Percentiles rank a stretch among this genome's conserved stretches.
These are phyloP conservation scores for Hansenula lynferdii DNA, from an alignment of 1,139 yeast species.

Conservation along the genomic window DNA sequence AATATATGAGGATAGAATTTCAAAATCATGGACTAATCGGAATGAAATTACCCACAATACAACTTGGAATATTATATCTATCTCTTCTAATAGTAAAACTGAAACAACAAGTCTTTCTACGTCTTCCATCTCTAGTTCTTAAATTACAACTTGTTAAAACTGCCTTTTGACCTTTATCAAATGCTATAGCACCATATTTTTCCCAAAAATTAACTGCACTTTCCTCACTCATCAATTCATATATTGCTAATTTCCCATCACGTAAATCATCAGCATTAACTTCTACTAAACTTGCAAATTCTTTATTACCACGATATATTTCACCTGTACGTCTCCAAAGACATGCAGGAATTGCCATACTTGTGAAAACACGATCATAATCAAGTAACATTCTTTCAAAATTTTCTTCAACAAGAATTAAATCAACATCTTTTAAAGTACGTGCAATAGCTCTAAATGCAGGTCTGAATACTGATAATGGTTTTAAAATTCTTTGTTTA, in stretches of 20 bases:
- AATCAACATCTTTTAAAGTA: conserved; percentile 85
- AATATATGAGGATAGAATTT: background rate
- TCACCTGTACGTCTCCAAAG: conserved; percentile 98
- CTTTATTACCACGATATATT: conserved; percentile 91
- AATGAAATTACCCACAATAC: conserved; percentile 94
- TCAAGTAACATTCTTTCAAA: conserved; percentile 92
- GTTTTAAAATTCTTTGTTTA: conserved; percentile 82
- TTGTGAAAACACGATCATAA: conserved; percentile 92
- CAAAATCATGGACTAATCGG: conserved; percentile 45
- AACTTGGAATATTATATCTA: conserved; percentile 90
- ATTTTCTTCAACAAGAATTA: conserved; percentile 88
- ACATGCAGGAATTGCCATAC: conserved; percentile 98
- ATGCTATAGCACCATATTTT: conserved; percentile 93
- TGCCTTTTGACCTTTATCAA: conserved; percentile 94
- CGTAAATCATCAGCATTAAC: conserved; percentile 87
- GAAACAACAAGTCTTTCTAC: conserved; percentile 84
- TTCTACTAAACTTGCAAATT: conserved; percentile 93
- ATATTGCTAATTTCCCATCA: conserved; percentile 89
- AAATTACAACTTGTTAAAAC: conserved; percentile 89
- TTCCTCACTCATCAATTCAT: conserved; percentile 93
- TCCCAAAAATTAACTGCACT: conserved; percentile 99
- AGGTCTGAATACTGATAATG: conserved; percentile 82
- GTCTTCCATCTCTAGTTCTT: conserved; percentile 78
- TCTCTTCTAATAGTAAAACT: conserved; percentile 93
- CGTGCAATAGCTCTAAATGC: conserved; percentile 93